Evolutionary conservation across 1,139 yeast species (phyloP).

Genomic region (Eremothecium cymbalariae): DNA sequence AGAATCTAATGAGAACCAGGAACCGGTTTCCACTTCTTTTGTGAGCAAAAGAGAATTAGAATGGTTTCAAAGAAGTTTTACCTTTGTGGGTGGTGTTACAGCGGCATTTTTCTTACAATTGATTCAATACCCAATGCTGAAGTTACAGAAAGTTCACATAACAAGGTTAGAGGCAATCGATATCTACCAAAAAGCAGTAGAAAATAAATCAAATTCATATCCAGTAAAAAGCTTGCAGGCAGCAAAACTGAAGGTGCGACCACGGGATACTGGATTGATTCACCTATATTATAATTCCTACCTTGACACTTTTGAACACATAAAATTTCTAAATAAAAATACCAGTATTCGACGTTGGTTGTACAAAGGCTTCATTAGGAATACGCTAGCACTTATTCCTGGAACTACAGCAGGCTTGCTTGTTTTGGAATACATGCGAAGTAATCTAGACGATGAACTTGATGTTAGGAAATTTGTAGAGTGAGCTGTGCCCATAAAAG

Average conservation of each 20-base stretch:
- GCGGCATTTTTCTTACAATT: slow-evolving; percentile 73
- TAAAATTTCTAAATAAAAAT: slow-evolving; percentile 42
- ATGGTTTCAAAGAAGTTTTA: slow-evolving; percentile 58
- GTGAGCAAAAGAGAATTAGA: slow-evolving; percentile 29
- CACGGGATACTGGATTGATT: slow-evolving; percentile 15
- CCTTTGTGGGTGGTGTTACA: slow-evolving; percentile 79
- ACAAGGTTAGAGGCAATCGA: slow-evolving; percentile 75
- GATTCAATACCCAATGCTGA: slow-evolving; percentile 76
- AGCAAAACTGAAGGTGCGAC: slow-evolving; percentile 15
- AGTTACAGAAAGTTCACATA: slow-evolving; percentile 71
- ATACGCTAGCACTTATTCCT: slow-evolving; percentile 71
- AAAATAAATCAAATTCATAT: slow-evolving; percentile 3
- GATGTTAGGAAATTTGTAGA: too few species aligned
- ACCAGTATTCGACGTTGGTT: slow-evolving; percentile 60
- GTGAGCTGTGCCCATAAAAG: too few species aligned
- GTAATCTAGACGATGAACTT: slow-evolving; percentile 5
- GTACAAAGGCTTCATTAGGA: slow-evolving; percentile 68
- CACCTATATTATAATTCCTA: slow-evolving; percentile 54
- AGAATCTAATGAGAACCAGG: slow-evolving; percentile 19
- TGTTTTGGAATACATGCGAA: slow-evolving; percentile 76
- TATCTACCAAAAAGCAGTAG: slow-evolving; percentile 43
- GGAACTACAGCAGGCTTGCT: slow-evolving; percentile 80
- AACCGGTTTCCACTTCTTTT: slow-evolving; percentile 11
- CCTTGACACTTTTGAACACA: slow-evolving; percentile 59
- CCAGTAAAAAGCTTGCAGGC: too few species aligned